Percentiles rank a stretch among this genome's conserved stretches.
phyloP scores from a whole-genome alignment of 2,329 filamentous ascomycete species.

The Ceratocystis eucalypticola region DNA sequence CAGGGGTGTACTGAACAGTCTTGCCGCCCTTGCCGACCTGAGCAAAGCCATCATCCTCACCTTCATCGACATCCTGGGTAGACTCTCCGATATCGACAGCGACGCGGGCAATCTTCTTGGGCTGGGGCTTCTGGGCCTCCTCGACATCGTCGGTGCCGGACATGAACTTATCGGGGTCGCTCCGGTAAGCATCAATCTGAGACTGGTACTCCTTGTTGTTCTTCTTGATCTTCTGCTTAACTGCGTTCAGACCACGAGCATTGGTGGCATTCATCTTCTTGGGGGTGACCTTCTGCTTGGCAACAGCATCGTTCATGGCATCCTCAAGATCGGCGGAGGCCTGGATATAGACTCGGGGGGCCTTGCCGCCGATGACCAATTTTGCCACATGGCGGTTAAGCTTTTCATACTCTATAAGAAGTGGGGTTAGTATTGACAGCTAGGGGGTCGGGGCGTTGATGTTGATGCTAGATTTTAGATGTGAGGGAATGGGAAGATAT shows the following conservation, averaged over 20 bases:
- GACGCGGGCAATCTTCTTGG: constrained; percentile 29
- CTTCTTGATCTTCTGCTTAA: constrained; percentile 98
- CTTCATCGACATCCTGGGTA: constrained; percentile 32
- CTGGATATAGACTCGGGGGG: constrained; percentile 86
- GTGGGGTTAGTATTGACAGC: too few relatives aligned
- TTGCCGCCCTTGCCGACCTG: constrained; percentile 82
- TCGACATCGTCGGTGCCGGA: constrained; percentile 60
- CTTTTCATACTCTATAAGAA: constrained; percentile 70
- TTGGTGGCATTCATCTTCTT: constrained; percentile 99
- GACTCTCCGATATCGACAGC: constrained; percentile 37
- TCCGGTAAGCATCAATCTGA: constrained; percentile 77
- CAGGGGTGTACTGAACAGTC: constrained; percentile 80
- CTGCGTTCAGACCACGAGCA: constrained; percentile 83
- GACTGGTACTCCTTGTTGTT: constrained; percentile 88
- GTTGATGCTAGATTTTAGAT: background rate
- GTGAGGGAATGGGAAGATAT: background rate
- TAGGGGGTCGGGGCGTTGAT: too few relatives aligned
- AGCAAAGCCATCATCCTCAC: constrained; percentile 75
- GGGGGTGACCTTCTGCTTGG: constrained; percentile 87
- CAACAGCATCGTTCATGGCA: constrained; percentile 79
- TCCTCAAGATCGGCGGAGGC: constrained; percentile 88
- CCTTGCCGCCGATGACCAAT: constrained; percentile 60
- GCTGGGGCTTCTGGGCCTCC: constrained; percentile 33
- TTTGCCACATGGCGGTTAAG: constrained; percentile 76
- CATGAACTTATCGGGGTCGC: constrained; percentile 78